Conservation (phyloP, 306 rosid genomes). For the Casuarina equisetifolia region DNA sequence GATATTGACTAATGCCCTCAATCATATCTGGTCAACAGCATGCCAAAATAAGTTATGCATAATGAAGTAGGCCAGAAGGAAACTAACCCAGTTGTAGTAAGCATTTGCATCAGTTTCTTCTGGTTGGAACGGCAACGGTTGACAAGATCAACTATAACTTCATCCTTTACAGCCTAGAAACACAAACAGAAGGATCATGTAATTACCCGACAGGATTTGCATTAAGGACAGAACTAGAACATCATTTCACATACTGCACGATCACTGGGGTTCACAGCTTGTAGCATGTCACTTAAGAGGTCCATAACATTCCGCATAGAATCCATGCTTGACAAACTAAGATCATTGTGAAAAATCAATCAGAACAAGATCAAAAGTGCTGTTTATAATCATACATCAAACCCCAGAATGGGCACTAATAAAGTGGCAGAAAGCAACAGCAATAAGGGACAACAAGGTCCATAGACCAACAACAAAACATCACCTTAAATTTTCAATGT, state of each 20-base stretch:
- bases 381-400: slow-evolving; percentile 2
- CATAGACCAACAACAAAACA: slow-evolving; percentile 9
- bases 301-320: slow-evolving; percentile 79
- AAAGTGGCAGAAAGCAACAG: slow-evolving; percentile 7
- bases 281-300: slow-evolving; percentile 92
- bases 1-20: not conserved
- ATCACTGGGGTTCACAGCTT: slow-evolving; percentile 80
- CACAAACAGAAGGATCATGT: slow-evolving; percentile 19
- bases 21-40: not conserved
- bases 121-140: slow-evolving; percentile 83
- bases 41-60: slow-evolving; percentile 8
- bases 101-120: slow-evolving; percentile 95
- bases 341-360: slow-evolving; percentile 12
- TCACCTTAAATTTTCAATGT: slow-evolving; percentile 83
- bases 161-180: slow-evolving; percentile 80
- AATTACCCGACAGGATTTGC: slow-evolving; percentile 5
- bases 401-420: not conserved
- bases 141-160: slow-evolving; percentile 84
- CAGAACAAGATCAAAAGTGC: slow-evolving; percentile 2
- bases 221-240: slow-evolving; percentile 23
- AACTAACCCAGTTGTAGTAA: slow-evolving; percentile 93
- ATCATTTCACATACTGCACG: slow-evolving; percentile 48
- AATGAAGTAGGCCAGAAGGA: not conserved
- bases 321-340: slow-evolving; percentile 83
- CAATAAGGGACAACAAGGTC: slow-evolving; percentile 5